Evolutionary conservation across 192 early-diverging fungal genomes (phyloP).

Genomic region (Coemansia sp.): DNA sequence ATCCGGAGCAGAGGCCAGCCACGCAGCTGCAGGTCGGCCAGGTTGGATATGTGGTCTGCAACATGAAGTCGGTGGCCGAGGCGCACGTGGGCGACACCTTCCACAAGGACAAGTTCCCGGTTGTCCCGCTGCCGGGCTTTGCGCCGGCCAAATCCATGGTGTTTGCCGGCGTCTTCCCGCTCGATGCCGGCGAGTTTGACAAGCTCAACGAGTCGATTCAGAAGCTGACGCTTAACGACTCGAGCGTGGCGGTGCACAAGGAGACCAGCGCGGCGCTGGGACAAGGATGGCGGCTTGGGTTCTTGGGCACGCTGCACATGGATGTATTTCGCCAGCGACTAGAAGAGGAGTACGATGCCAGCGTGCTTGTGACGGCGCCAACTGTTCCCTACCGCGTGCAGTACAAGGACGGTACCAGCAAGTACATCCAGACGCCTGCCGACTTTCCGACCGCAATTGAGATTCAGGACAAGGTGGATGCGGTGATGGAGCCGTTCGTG

Average conservation of each 20-base stretch:
- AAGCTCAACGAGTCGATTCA: constrained; percentile 89
- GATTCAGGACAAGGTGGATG: constrained; percentile 60
- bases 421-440: constrained; percentile 76
- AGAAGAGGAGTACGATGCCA: constrained; percentile 90
- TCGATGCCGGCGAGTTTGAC: constrained; percentile 85
- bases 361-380: constrained; percentile 87
- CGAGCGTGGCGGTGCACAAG: constrained; percentile 84
- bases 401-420: constrained; percentile 31
- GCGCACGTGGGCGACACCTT: constrained; percentile 97
- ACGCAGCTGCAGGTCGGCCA: constrained; percentile 60
- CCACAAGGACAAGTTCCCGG: constrained; percentile 65
- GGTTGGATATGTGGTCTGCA: constrained; percentile 89
- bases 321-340: constrained; percentile 95
- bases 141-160: constrained; percentile 95
- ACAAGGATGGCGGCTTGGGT: constrained; percentile 95
- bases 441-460: constrained; percentile 86
- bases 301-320: constrained; percentile 96
- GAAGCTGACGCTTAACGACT: constrained; percentile 93
- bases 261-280: constrained; percentile 85
- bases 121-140: constrained; percentile 84
- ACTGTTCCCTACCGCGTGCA: constrained; percentile 83
- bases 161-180: constrained; percentile 92
- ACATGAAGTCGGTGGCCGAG: constrained; percentile 91
- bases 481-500: constrained; percentile 89
- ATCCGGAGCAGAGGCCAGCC: constrained; percentile 79